Conservation (phyloP, 169 alveolate species). For the Amoebophrya sp. region DNA sequence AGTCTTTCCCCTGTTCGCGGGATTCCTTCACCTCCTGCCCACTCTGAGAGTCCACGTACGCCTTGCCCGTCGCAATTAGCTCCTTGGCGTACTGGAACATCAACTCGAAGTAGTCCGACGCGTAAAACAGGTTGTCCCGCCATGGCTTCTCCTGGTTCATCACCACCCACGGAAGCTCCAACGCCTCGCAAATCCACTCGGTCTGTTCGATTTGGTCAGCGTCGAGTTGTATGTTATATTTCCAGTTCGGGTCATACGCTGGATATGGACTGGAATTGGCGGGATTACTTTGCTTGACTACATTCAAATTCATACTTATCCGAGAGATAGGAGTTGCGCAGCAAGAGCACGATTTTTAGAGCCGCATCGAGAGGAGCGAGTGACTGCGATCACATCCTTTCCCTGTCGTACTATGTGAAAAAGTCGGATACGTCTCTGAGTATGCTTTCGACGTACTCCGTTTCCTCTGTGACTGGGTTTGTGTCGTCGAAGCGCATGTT, state of each 20-base stretch:
- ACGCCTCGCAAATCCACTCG: conserved; percentile 11
- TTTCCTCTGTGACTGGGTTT: conserved; percentile 93
- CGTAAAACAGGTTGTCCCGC: conserved; percentile 77
- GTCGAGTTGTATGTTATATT: no score
- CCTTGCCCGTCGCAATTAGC: conserved; percentile 86
- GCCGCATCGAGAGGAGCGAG: no score
- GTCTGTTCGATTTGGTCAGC: no score
- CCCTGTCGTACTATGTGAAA: no score
- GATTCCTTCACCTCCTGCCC: conserved; percentile 86
- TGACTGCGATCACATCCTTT: no score
- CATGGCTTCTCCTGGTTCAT: conserved; percentile 38
- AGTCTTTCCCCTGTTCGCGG: conserved; percentile 70
- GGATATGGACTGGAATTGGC: no score
- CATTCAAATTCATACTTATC: no score
- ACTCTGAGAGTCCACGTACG: conserved; percentile 91
- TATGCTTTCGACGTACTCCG: conserved; percentile 44
- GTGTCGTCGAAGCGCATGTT: conserved; percentile 98
- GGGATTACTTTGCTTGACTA: no score
- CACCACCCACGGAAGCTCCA: conserved; percentile 18
- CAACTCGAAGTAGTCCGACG: conserved; percentile 94
- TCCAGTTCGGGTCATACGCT: no score
- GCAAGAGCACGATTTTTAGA: no score
- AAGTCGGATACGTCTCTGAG: background rate
- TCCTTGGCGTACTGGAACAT: conserved; percentile 88
- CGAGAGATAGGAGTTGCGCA: no score